Evolutionary conservation across 228 moss, liverwort and hornwort genomes (phyloP), one percentile per base, ranked within the genome.

Genomic region (Sphagnum magellanicum): DNA sequence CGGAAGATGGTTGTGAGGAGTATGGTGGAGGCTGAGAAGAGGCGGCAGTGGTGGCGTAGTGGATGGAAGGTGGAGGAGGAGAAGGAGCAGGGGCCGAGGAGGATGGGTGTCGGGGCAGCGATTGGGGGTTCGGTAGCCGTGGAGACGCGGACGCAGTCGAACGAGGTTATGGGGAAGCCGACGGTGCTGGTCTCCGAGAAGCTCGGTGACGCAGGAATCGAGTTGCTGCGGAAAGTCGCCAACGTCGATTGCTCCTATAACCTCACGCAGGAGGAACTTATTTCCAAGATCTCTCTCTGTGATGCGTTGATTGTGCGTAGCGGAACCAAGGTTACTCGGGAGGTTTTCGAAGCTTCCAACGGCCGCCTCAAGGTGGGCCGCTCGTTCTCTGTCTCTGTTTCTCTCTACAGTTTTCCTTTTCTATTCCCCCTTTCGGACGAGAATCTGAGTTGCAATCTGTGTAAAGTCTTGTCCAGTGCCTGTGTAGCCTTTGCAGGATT

Each of bases 171-270:
- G 3, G 86, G 72, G 0, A 88, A 78, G 79, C 98, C 98, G 47
- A 93, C 98, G 4, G 90, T 98, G 53, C 71, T 98, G 60, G 98
- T 98, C 50, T 88, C 98, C 5, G 98, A 98, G 86, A 98, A 98
- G 73, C 80, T 98, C 12, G 92, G 98, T 0, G 83, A 84, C 4
- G 84, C 92, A 3, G 98, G 98, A 4, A 78, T 98, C 16, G 90
- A 84, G 68, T 70, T 98, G 58, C 59, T 97, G 73, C 84, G 83
- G 70, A 78, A 79, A 57, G 79, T 91, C 7, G 86, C 90, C 5
- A 93, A 97, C 77, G 97, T 97, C n/a, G 97, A 97, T 75, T 97
- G 98, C 80, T 90, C 91, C 5, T 98, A 87, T 68, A 94, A 90
- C 53, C 75, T 98, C 66, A 74, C 91, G 10, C 89, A 86, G 48